Evolutionary conservation across 2,329 filamentous ascomycete genomes (phyloP), one percentile per base, ranked within the genome.

Genomic region (Trichoderma cornu-damae): DNA sequence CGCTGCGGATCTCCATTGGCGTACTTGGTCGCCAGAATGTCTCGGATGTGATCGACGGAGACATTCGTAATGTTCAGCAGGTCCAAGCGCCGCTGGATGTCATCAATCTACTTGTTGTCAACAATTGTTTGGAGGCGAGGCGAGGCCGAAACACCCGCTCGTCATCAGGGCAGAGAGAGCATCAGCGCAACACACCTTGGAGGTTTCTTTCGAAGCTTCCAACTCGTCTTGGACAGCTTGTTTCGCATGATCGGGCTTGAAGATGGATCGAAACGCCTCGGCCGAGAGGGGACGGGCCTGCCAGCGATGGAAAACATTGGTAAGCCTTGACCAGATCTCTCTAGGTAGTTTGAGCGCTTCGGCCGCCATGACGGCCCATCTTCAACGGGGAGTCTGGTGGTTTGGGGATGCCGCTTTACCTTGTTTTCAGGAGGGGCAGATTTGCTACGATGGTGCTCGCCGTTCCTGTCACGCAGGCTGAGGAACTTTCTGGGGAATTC

Each of bases 1-100:
- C 85, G 87, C 49, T 90, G 85, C 18, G 83, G 73, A 68, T 96
- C 85, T 50, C 88, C 85, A 24, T 83, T 78, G 30, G 86, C 83
- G 67, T 85, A 86, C 37, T 80, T 77, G 14, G 83, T 84, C 47
- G 79, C 85, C 75, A 76, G 81, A 70, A 75, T 77, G 62, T 78
- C 76, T 59, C 71, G 75, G 42, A 84, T 74, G 59, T 81, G 75
- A 52, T 95, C 89, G 43, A 80, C 74, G 59, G 72, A 72, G 16
- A 82, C 71, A 53, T 73, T 69, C 44, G 75, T 72, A 58, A 82
- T 74, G 50, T 75, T 72, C 48, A 77, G 67, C 30, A 77, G 74
- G 61, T 74, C 70, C 24, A 78, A 66, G 14, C 69, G 72, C 58
- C 66, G 69, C 32, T 69, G 65, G 20, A 79, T 68, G 37, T 73